phyloP scores from a whole-genome alignment of 2,329 filamentous ascomycete genomes.

The Colletotrichum caudatum region DNA sequence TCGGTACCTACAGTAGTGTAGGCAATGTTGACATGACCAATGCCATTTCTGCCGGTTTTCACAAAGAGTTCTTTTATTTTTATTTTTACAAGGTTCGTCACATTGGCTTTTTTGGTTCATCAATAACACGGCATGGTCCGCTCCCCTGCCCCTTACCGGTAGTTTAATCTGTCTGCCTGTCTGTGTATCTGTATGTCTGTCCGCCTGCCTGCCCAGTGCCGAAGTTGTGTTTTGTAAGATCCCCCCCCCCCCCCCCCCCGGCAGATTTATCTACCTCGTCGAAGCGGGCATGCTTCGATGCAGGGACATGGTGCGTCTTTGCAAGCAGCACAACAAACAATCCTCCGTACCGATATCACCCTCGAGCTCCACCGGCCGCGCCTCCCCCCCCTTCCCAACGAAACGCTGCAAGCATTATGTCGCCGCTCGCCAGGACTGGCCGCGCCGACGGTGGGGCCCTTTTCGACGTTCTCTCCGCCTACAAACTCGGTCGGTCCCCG shows the following conservation, averaged over 20 bases:
- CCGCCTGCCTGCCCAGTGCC: background rate
- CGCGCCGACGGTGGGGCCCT: constrained; percentile 12
- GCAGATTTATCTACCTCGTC: background rate
- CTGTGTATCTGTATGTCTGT: too few species aligned
- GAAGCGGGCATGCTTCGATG: constrained; percentile 8
- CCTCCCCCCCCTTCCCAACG: background rate
- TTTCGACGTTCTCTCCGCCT: constrained; percentile 21
- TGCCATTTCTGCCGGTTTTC: background rate
- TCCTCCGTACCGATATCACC: too few species aligned
- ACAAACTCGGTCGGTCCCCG: constrained; percentile 12
- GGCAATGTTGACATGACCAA: background rate
- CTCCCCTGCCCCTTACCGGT: background rate
- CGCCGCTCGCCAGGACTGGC: constrained; percentile 13
- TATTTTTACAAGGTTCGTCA: background rate
- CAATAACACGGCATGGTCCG: constrained; percentile 1
- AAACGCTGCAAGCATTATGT: background rate
- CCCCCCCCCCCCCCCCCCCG: background rate
- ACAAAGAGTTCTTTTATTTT: background rate
- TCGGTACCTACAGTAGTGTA: too few species aligned
- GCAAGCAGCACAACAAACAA: constrained; percentile 6
- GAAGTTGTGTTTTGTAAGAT: too few species aligned
- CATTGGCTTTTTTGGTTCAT: background rate
- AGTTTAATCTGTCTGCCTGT: background rate
- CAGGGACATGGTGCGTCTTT: constrained; percentile 8
- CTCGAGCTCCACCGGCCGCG: constrained; percentile 15